phyloP scores from a whole-genome alignment of 2,329 filamentous ascomycete species.

The Sarocladium brachiariae region DNA sequence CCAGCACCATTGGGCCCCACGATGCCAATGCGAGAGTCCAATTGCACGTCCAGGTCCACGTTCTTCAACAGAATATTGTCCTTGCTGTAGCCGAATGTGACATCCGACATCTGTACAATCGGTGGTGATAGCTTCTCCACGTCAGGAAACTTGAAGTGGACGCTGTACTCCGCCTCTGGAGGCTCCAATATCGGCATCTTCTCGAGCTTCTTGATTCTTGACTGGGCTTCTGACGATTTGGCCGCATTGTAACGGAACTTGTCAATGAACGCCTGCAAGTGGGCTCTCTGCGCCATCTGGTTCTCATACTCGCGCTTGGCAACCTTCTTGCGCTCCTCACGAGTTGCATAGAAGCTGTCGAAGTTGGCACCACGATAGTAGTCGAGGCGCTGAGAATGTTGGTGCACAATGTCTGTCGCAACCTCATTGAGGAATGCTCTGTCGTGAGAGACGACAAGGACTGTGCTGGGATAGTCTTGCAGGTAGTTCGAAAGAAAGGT shows the following conservation, averaged over 20 bases:
- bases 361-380: constrained; percentile 99
- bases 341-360: constrained; percentile 93
- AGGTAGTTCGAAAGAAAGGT: constrained; percentile 96
- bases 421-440: constrained; percentile 98
- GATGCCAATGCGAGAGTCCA: constrained; percentile 96
- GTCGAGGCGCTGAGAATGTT: constrained; percentile 93
- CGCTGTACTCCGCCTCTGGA: constrained; percentile 89
- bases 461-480: constrained; percentile 86
- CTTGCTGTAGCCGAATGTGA: constrained; percentile 79
- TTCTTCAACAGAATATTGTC: constrained; percentile 76
- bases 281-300: constrained; percentile 88
- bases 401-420: constrained; percentile 97
- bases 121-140: constrained; percentile 96
- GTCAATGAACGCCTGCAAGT: constrained; percentile 97
- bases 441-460: constrained; percentile 97
- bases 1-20: constrained; percentile 98
- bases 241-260: constrained; percentile 99
- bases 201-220: constrained; percentile 97
- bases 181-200: constrained; percentile 88
- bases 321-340: constrained; percentile 93
- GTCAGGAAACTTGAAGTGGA: constrained; percentile 95
- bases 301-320: constrained; percentile 97
- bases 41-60: constrained; percentile 92
- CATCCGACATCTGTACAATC: constrained; percentile 93
- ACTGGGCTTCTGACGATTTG: constrained; percentile 97